Evolutionary conservation across 2,329 filamentous ascomycete genomes (phyloP).

Genomic region (Arthrobotrys sinensis): DNA sequence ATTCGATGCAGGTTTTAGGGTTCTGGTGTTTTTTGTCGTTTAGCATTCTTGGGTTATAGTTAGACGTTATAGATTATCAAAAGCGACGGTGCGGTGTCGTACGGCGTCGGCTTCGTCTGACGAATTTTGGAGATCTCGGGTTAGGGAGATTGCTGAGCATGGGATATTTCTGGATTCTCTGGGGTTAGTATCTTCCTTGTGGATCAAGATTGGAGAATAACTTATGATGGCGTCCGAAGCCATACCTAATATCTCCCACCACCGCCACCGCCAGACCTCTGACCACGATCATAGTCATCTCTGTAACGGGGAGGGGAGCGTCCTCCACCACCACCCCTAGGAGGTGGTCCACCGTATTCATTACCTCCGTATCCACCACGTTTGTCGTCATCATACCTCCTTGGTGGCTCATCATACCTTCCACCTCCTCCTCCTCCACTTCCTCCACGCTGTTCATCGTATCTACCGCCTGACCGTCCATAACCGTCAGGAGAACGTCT

Average conservation of each 20-base stretch:
- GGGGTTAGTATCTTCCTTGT: not conserved
- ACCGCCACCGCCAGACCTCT: slow-evolving; percentile 55
- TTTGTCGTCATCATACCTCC: slow-evolving; percentile 59
- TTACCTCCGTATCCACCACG: slow-evolving; percentile 51
- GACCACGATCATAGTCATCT: slow-evolving; percentile 64
- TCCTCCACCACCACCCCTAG: slow-evolving; percentile 60
- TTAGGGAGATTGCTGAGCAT: slow-evolving; percentile 41
- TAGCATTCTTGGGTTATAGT: slow-evolving; percentile 5
- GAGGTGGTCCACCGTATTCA: slow-evolving; percentile 61
- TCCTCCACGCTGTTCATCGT: slow-evolving; percentile 62
- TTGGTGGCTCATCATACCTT: slow-evolving; percentile 58
- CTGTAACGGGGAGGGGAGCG: slow-evolving; percentile 43
- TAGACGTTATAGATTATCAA: not conserved
- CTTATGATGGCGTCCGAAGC: not conserved
- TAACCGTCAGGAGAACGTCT: slow-evolving; percentile 62
- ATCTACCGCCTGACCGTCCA: slow-evolving; percentile 62
- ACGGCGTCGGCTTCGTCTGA: not conserved
- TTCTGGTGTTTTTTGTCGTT: not conserved
- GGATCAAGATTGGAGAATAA: slow-evolving; percentile 8
- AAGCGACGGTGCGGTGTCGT: no score
- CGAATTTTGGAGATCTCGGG: slow-evolving; percentile 8
- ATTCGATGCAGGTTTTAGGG: slow-evolving; percentile 1
- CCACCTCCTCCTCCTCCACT: slow-evolving; percentile 50
- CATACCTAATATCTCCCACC: slow-evolving; percentile 62
- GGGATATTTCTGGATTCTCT: slow-evolving; percentile 39